phyloP scores from a whole-genome alignment of 257 asterid genomes.

The Solanum virginianum region DNA sequence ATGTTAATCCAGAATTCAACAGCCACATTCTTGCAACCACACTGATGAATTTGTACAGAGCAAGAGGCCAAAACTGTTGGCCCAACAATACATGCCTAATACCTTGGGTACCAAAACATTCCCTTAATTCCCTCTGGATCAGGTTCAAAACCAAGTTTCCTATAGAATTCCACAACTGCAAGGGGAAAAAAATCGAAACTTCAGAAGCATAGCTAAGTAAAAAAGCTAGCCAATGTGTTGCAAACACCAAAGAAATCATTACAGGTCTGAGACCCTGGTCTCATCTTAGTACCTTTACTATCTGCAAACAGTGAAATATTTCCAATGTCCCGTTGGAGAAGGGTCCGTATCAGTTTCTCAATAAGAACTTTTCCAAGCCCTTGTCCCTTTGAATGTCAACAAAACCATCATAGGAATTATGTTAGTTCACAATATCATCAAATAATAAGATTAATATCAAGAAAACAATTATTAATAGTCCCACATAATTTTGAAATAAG shows the following conservation, averaged over 20 bases:
- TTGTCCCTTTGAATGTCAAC: slow-evolving; percentile 52
- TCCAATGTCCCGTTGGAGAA: slow-evolving; percentile 83
- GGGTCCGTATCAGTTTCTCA: slow-evolving; percentile 76
- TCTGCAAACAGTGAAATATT: slow-evolving; percentile 91
- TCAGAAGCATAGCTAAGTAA: not conserved
- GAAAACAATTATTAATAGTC: not conserved
- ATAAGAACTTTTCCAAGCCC: slow-evolving; percentile 89
- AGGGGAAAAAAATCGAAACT: not conserved
- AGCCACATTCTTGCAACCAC: not conserved
- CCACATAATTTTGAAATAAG: not conserved
- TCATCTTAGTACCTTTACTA: slow-evolving; percentile 52
- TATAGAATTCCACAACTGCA: slow-evolving; percentile 91
- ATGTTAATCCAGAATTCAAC: not conserved
- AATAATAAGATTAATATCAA: not conserved
- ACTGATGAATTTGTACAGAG: not conserved
- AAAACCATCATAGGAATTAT: not conserved
- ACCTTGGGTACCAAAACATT: slow-evolving; percentile 96
- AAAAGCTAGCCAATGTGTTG: not conserved
- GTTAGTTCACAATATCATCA: not conserved
- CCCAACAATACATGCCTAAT: slow-evolving; percentile 11
- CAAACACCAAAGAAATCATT: not conserved
- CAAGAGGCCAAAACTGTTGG: not conserved
- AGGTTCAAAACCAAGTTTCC: slow-evolving; percentile 71
- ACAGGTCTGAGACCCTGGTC: not conserved
- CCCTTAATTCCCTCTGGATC: slow-evolving; percentile 99